Evolutionary conservation across 2,329 filamentous ascomycete genomes (phyloP).

Genomic region (Xylariaceae sp.): DNA sequence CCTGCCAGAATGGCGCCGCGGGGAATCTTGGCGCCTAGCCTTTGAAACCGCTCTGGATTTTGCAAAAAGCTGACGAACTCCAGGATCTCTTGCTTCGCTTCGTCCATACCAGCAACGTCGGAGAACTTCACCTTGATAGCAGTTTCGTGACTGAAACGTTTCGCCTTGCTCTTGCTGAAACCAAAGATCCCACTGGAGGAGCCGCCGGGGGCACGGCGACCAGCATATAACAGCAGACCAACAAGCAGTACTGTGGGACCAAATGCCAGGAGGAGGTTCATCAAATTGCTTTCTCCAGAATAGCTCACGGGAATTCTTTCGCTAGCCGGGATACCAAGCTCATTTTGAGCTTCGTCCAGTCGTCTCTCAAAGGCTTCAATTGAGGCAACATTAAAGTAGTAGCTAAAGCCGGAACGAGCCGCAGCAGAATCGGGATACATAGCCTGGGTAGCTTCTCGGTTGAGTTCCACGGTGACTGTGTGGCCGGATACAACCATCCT

Average conservation of each 20-base stretch:
- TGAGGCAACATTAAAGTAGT: conserved; percentile 94
- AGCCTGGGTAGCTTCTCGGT: conserved; percentile 66
- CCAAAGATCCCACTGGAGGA: conserved; percentile 82
- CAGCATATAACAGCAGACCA: conserved; percentile 74
- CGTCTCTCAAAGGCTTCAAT: conserved; percentile 88
- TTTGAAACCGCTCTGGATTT: conserved; percentile 86
- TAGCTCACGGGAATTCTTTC: conserved; percentile 94
- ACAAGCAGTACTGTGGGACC: conserved; percentile 85
- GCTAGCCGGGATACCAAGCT: conserved; percentile 77
- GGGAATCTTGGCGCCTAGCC: conserved; percentile 94
- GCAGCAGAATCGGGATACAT: conserved; percentile 75
- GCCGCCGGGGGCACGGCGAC: conserved; percentile 63
- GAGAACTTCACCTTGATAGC: conserved; percentile 95
- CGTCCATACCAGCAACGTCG: conserved; percentile 96
- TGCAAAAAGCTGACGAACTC: conserved; percentile 98
- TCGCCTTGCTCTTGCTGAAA: conserved; percentile 92
- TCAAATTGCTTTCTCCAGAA: conserved; percentile 68
- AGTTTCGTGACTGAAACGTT: conserved; percentile 95
- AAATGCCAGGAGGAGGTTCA: conserved; percentile 69
- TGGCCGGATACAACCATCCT: conserved; percentile 79
- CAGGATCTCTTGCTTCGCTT: conserved; percentile 98
- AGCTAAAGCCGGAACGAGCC: conserved; percentile 66
- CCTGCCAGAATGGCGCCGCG: conserved; percentile 94
- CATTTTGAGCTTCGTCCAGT: conserved; percentile 80
- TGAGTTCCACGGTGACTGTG: conserved; percentile 74